Evolutionary conservation across 768 basidiomycete species (phyloP), one percentile per base, ranked within the genome.

Genomic region (Cystobasidium onofrii): DNA sequence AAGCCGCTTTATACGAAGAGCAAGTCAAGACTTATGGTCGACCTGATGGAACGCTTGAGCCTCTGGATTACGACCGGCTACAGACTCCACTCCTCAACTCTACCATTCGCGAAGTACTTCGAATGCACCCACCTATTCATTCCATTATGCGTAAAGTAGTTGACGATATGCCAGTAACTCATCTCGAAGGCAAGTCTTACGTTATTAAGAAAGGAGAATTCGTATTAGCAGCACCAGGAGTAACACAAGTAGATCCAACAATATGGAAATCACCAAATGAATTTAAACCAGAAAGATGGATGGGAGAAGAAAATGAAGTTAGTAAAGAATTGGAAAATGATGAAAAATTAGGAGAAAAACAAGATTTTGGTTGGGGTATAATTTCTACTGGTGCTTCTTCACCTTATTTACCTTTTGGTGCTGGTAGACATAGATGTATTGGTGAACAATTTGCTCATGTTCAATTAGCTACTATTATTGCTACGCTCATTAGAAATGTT

Each of bases 401-500:
- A 36, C 75, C 78, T 36, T 77, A 76, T 73, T 91, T 96, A 80
- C 96, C 96, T 1, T 99, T 99, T 78, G 96, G 96, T 75, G 95
- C 96, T 64, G 96, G 96, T 10, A 61, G 78, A 20, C 95, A 97
- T 83, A 85, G 94, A 76, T 98, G 91, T 81, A 94, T 97, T 75
- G 91, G 92, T 76, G 92, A 94, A 83, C 78, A 92, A 88, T 98
- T 98, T 79, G 96, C 96, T 29, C 94, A 96, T 82, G 83, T 97
- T 75, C 96, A 99, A 83, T 83, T 98, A 12, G 90, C 92, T 43
- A 88, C 88, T 6, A 85, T 98, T 81, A 84, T 98, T 77, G 81
- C 88, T 3, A 90, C 89, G 15, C 80, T 98, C 74, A 83, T 97
- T 62, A 88, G 93, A 64, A 83, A 86, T 72, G 82, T 91, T 69